phyloP scores from a whole-genome alignment of 2,329 filamentous ascomycete genomes.

The Exophiala oligosperma region DNA sequence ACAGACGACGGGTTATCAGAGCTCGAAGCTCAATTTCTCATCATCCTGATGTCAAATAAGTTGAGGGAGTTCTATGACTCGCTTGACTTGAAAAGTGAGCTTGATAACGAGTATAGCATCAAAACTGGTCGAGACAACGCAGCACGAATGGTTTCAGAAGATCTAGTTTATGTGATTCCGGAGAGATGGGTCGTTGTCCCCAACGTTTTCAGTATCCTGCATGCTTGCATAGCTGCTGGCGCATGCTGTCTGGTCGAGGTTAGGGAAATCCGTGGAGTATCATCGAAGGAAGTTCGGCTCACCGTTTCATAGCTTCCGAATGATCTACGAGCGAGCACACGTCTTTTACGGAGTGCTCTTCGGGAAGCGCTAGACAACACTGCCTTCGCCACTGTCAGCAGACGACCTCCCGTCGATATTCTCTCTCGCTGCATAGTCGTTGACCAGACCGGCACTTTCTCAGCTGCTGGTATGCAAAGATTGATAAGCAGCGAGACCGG shows the following conservation, averaged over 20 bases:
- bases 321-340: background rate
- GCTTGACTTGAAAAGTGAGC: slow-evolving; percentile 30
- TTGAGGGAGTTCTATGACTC: slow-evolving; percentile 33
- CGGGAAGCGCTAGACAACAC: background rate
- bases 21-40: slow-evolving; percentile 35
- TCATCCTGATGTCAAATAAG: slow-evolving; percentile 33
- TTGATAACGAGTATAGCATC: slow-evolving; percentile 35
- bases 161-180: slow-evolving; percentile 34
- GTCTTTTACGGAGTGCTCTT: background rate
- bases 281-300: background rate
- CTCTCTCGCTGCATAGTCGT: background rate
- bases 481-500: background rate
- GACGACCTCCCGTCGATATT: background rate
- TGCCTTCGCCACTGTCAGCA: background rate
- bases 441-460: background rate
- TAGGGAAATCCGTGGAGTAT: background rate
- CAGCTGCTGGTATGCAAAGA: background rate
- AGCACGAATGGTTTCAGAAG: slow-evolving; percentile 27
- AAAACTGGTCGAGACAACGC: slow-evolving; percentile 29
- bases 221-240: slow-evolving; percentile 36
- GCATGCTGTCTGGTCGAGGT: slow-evolving; percentile 37
- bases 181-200: slow-evolving; percentile 34
- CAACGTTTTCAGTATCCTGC: slow-evolving; percentile 32
- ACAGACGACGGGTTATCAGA: slow-evolving; percentile 32
- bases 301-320: background rate